These are phyloP conservation scores for Colletotrichum lupini DNA, from an alignment of 2,329 filamentous ascomycete genomes.

Conservation along the genomic window DNA sequence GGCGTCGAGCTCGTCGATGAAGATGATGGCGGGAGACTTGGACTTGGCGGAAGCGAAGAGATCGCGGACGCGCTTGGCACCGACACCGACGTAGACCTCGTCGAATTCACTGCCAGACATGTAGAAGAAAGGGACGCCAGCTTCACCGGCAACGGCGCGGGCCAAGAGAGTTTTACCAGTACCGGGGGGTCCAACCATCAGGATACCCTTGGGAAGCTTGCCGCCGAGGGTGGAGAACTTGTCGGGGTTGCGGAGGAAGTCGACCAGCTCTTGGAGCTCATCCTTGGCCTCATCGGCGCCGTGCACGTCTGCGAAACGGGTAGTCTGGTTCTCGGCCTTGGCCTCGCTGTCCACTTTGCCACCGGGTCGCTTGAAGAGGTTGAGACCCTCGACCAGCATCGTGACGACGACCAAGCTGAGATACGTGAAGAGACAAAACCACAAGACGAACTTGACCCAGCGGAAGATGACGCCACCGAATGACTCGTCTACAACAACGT, in stretches of 20 bases:
- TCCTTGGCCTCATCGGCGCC: slow-evolving; percentile 99
- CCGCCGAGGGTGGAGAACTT: slow-evolving; percentile 94
- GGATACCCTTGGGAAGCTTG: slow-evolving; percentile 95
- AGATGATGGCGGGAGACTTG: slow-evolving; percentile 93
- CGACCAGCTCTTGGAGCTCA: slow-evolving; percentile 95
- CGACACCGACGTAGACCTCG: slow-evolving; percentile 97
- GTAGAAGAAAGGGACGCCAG: slow-evolving; percentile 99
- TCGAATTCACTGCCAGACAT: slow-evolving; percentile 99
- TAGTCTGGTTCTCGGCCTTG: slow-evolving; percentile 91
- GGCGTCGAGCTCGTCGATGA: slow-evolving; percentile 94
- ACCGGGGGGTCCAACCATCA: slow-evolving; percentile 94
- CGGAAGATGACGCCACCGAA: slow-evolving; percentile 83
- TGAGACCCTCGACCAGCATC: slow-evolving; percentile 84
- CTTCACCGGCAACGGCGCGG: slow-evolving; percentile 94
- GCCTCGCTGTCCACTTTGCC: slow-evolving; percentile 83
- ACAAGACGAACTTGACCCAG: slow-evolving; percentile 88
- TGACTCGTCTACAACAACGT: slow-evolving; percentile 95
- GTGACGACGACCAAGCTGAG: slow-evolving; percentile 82
- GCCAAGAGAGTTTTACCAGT: slow-evolving; percentile 98
- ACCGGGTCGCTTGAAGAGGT: slow-evolving; percentile 81
- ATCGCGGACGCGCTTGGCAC: slow-evolving; percentile 94
- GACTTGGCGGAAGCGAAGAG: slow-evolving; percentile 84
- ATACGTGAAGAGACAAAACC: slow-evolving; percentile 83
- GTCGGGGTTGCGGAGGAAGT: slow-evolving; percentile 93
- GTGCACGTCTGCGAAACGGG: slow-evolving; percentile 92